Evolutionary conservation across 371 early-diverging fungal species (phyloP), one percentile per base, ranked within the genome.

Genomic region (Saksenaea vasiformis): DNA sequence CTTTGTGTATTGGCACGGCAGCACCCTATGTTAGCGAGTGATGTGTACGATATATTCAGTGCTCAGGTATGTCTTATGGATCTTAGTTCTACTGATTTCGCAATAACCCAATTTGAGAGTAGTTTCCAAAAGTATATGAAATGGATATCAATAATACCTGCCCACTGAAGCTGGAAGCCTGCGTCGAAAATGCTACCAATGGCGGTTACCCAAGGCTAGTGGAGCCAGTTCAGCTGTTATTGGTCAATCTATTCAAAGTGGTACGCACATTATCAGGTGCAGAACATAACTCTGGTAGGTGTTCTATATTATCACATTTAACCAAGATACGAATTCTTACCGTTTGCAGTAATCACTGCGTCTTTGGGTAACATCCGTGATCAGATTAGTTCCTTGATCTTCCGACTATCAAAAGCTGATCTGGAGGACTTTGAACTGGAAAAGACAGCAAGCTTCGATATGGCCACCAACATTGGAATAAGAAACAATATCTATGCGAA

Each of bases 391-490:
- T 77, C 76, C 1, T 60, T 82, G 27, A 58, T 73, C 0, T 56
- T 64, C 36, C 71, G 77, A 4, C 60, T 81, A 9, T 44, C 65
- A 14, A 74, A 73, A 28, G 63, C 71, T 3, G 80, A 78, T 24
- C 61, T 85, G 36, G 85, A 84, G 36, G 87, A 88, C 36, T 87
- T 79, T 64, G 82, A 76, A 26, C 66, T 88, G 3, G 85, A 87
- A 51, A 83, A 83, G 39, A 69, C 83, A 1, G 72, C 85, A 4
- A 85, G 74, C 13, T 84, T 82, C 54, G 85, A 83, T 65, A 76
- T 79, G 73, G 71, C 65, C 0, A 79, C 80, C 22, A 71, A 74
- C 53, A 63, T 73, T 9, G 89, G 89, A 0, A 62, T 74, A 35
- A 74, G 81, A 1, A 86, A 87, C 55, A 78, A 79, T 44, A 73